These are phyloP conservation scores for Leptoxyphium fumago DNA, from an alignment of 2,329 filamentous ascomycete species.

Conservation along the genomic window DNA sequence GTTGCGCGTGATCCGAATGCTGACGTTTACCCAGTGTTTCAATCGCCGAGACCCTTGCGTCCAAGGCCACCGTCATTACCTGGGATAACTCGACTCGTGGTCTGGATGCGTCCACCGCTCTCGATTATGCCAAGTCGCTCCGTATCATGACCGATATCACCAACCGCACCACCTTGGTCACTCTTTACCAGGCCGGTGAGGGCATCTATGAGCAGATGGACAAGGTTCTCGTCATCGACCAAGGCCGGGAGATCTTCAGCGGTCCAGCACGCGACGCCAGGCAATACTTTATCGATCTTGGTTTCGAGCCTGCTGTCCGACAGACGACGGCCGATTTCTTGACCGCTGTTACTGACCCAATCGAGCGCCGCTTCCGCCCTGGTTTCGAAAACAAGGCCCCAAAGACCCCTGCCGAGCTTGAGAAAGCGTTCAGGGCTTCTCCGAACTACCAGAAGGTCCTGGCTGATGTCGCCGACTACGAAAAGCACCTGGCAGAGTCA, in stretches of 20 bases:
- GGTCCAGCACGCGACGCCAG: constrained; percentile 46
- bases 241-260: constrained; percentile 54
- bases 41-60: constrained; percentile 63
- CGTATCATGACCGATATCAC: constrained; percentile 68
- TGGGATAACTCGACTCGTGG: constrained; percentile 74
- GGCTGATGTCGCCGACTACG: constrained; percentile 46
- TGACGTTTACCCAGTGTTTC: constrained; percentile 37
- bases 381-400: constrained; percentile 54
- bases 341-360: constrained; percentile 59
- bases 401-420: constrained; percentile 54
- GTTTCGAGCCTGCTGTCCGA: constrained; percentile 43
- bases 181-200: constrained; percentile 57
- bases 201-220: constrained; percentile 62
- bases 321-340: constrained; percentile 67
- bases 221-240: constrained; percentile 64
- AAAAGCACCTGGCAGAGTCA: constrained; percentile 41
- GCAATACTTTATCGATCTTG: constrained; percentile 51
- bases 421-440: constrained; percentile 51
- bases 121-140: constrained; percentile 63
- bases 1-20: too few relatives aligned
- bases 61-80: constrained; percentile 56
- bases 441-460: constrained; percentile 45
- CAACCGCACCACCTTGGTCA: constrained; percentile 55
- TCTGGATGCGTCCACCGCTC: constrained; percentile 63
- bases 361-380: constrained; percentile 51